These are phyloP conservation scores for Syzygium grande DNA, from an alignment of 345 rosid genomes.

Conservation along the genomic window DNA sequence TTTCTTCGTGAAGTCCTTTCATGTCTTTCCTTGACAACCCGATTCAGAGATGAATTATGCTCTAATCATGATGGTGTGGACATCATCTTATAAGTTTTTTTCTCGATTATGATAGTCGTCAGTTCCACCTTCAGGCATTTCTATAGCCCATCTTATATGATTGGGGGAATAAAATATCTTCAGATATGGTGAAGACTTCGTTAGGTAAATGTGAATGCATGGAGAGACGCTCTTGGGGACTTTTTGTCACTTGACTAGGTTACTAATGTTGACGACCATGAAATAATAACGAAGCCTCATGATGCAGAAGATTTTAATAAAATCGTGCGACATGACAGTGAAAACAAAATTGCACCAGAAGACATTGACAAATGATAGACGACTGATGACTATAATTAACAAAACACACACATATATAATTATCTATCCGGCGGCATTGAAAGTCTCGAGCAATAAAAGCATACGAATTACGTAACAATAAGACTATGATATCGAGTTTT, in stretches of 20 bases:
- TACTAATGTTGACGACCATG: background rate
- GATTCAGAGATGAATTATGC: background rate
- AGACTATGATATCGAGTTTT: background rate
- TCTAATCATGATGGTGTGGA: background rate
- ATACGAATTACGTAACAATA: background rate
- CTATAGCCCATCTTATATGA: background rate
- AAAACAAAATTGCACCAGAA: background rate
- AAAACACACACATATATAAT: background rate
- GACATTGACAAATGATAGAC: background rate
- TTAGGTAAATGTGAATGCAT: background rate
- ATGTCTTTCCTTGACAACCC: background rate
- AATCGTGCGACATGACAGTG: background rate
- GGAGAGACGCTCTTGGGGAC: background rate
- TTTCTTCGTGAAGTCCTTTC: background rate
- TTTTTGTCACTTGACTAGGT: background rate
- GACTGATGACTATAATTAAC: background rate
- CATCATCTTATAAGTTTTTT: background rate
- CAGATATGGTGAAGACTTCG: background rate
- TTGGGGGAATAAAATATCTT: background rate
- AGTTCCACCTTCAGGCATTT: background rate
- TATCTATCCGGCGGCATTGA: background rate
- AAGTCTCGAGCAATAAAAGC: background rate
- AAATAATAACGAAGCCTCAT: background rate
- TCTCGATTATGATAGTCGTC: background rate
- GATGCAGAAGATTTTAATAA: background rate